Base-by-base conservation (phyloP, 192 early-diverging fungal genomes). In the Backusella macrospora region DNA sequence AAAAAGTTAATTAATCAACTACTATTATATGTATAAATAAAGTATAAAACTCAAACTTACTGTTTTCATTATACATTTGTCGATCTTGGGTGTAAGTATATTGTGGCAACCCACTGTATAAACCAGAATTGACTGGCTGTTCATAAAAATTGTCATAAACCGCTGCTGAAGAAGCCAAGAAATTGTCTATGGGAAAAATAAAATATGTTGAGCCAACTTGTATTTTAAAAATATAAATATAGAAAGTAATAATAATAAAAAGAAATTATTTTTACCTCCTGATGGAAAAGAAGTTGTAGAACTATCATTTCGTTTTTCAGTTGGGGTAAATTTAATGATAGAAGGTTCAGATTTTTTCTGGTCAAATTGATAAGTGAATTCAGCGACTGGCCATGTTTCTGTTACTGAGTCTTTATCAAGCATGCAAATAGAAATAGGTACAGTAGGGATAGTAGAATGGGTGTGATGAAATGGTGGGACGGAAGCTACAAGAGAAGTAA, bases 371-470 rank as follows among this genome's bases (percentile, higher is more conserved):
- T 83, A 86, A 42, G 72, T 71, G 55, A 80, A 86, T 52, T 81
- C 78, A 62, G 81, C 82, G 47, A 86, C 73, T n/a, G 72, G 76
- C 77, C 77, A 84, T 46, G 80, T 86, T 49, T 83, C 75, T 40
- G 76, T 72, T 18, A 82, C 79, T 39, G 75, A 80, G 37, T 83
- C 80, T 62, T 78, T 80, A 29, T 81, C 80, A 72, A 84, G 76
- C 40, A 80, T 74, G 29, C 81, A 80, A 29, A 86, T 65, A 37
- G 80, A 82, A 38, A 84, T 71, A 29, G 85, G 85, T 18, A 86
- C 85, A 52, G 71, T 78, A 18, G 73, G 52, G 23, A 12, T 23
- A n/a, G 76, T 70, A 62, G 81, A 82, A 29, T 74, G 70, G 42
- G 83, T 84, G 62, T 76, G 77, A 7, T 76, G 65, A 75, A 82